These are phyloP conservation scores for Mucor mucedo DNA, from an alignment of 371 early-diverging fungal genomes.

Conservation along the genomic window DNA sequence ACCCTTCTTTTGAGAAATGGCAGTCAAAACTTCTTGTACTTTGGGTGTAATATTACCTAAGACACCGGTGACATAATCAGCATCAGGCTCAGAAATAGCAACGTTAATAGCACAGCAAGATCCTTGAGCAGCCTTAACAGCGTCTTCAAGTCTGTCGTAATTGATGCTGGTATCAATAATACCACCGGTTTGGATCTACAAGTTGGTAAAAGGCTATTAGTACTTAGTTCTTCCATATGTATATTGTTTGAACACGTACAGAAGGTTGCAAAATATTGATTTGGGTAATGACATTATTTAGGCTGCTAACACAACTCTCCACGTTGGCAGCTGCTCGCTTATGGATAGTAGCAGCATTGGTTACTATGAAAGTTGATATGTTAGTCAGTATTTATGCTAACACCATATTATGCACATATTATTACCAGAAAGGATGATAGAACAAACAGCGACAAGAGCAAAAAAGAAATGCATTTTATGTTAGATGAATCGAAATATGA, in stretches of 20 bases:
- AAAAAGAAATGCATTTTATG: constrained; percentile 7
- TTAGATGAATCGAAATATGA: neutral
- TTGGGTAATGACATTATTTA: neutral
- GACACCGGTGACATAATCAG: constrained; percentile 3
- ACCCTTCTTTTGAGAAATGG: neutral
- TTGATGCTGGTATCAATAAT: neutral
- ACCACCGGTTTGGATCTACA: neutral
- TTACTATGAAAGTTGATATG: neutral
- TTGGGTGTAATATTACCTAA: neutral
- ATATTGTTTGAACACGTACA: neutral
- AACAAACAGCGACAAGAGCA: constrained; percentile 1
- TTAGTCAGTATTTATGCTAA: neutral
- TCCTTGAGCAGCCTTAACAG: neutral
- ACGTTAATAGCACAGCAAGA: constrained; percentile 12
- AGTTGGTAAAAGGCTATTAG: neutral
- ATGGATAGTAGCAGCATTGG: neutral
- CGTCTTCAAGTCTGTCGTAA: neutral
- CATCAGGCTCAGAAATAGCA: constrained; percentile 9
- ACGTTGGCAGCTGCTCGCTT: constrained; percentile 5
- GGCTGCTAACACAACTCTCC: neutral
- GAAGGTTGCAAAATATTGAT: neutral
- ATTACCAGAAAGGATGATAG: constrained; percentile 5
- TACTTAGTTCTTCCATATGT: neutral
- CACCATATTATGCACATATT: too few relatives aligned
- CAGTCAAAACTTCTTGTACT: neutral